phyloP scores from a whole-genome alignment of 371 early-diverging fungal species.

The Catenaria anguillulae region DNA sequence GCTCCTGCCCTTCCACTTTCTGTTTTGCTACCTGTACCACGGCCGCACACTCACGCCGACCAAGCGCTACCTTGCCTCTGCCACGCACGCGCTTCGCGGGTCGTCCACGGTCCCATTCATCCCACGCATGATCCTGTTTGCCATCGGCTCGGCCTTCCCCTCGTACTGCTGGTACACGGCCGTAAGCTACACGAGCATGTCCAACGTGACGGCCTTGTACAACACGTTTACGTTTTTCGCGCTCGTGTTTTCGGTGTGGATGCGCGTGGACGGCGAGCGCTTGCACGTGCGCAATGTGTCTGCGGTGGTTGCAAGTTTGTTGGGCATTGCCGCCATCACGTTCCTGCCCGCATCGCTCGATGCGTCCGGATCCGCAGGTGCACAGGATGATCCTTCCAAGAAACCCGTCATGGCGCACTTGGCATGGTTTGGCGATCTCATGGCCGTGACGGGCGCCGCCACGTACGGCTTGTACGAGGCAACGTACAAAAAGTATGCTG shows the following conservation, averaged over 20 bases:
- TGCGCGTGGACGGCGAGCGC: constrained; percentile 37
- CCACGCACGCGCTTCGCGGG: constrained; percentile 37
- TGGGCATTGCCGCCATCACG: constrained; percentile 53
- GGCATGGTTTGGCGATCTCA: constrained; percentile 24
- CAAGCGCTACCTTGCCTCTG: too few relatives aligned
- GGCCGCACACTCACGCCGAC: too few relatives aligned
- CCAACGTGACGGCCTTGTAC: constrained; percentile 63
- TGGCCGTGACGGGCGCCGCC: constrained; percentile 36
- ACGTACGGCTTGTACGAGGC: constrained; percentile 55
- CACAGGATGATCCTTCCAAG: neutral
- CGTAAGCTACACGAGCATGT: constrained; percentile 52
- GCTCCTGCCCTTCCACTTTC: constrained; percentile 46
- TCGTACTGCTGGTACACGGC: constrained; percentile 72
- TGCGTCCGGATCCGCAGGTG: neutral
- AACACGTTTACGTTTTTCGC: constrained; percentile 69
- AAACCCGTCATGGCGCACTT: neutral
- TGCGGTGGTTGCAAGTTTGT: constrained; percentile 47
- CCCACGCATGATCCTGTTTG: constrained; percentile 25
- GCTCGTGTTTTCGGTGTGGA: constrained; percentile 52
- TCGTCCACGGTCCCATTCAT: constrained; percentile 20
- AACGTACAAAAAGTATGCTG: constrained; percentile 57
- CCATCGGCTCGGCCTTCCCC: constrained; percentile 42
- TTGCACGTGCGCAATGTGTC: constrained; percentile 36
- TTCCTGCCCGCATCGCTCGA: too few relatives aligned
- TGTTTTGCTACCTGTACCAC: too few relatives aligned